Evolutionary conservation across 108 stramenopile species (phyloP).

Genomic region (Halocafeteria seosinensis): DNA sequence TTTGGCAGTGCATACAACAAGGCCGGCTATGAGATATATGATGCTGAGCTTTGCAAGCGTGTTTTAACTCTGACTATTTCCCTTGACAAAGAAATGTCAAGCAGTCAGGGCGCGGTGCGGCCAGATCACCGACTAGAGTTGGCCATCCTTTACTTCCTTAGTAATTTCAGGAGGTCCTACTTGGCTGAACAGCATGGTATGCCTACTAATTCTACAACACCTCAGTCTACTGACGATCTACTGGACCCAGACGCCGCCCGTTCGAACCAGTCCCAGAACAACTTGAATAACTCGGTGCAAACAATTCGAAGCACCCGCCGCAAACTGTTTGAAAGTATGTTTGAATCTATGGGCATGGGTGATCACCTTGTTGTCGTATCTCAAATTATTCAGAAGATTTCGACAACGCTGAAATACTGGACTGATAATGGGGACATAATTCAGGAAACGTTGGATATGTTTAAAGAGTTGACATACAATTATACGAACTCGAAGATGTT

Average conservation of each 20-base stretch:
- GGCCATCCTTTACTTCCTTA: constrained; percentile 38
- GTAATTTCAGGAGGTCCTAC: constrained; percentile 69
- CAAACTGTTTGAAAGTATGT: constrained; percentile 78
- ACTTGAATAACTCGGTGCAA: constrained; percentile 1
- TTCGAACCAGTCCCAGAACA: not conserved
- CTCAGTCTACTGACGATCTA: not conserved
- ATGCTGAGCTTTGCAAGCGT: constrained; percentile 68
- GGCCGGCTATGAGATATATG: constrained; percentile 72
- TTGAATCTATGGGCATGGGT: constrained; percentile 77
- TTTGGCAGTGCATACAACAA: constrained; percentile 67
- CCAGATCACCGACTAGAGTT: constrained; percentile 21
- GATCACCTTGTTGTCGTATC: constrained; percentile 79
- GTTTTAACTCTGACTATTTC: constrained; percentile 65
- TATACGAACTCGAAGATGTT: constrained; percentile 81
- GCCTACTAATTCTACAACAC: not conserved
- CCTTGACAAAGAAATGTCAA: constrained; percentile 60
- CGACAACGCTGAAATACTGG: constrained; percentile 91
- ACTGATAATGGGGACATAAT: constrained; percentile 67
- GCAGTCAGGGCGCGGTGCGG: constrained; percentile 46
- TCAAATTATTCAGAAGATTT: constrained; percentile 79
- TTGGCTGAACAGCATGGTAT: not conserved
- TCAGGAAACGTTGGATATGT: constrained; percentile 64
- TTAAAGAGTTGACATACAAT: constrained; percentile 81
- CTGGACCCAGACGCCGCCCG: not conserved
- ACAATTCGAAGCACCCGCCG: constrained; percentile 75